Evolutionary conservation across 148 eudicot genomes (phyloP), one percentile per base, ranked within the genome.

Genomic region (Pharnaceum exiguum): DNA sequence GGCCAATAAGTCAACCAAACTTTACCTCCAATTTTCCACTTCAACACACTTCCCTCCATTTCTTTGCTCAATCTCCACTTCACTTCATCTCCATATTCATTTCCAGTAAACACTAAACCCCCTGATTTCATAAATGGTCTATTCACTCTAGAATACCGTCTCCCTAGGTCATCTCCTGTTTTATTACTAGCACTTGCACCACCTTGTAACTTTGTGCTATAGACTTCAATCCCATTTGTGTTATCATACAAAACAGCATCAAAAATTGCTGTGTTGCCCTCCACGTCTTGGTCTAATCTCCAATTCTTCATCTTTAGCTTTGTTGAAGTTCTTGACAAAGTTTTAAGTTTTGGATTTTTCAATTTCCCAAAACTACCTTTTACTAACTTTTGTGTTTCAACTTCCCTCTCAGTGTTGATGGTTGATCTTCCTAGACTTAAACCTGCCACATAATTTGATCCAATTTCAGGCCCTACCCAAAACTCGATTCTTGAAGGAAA

Each of bases 1-100:
- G 98, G 98, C 81, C 78, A 81, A 74, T 91, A 91, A 62, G 70
- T 91, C 44, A 91, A 17, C 96, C 98, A 91, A 50, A 83, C 48
- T 55, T 76, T 68, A 9, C 84, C 82, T 24, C 96, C 96, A 24
- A 88, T 67, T 60, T 88, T 79, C 98, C 98, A 93, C 63, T 78
- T 93, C 76, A 93, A 65, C 68, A 88, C 90, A 76, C 95, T 83
- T 47, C 96, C 96, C 54, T 93, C 96, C 96, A 85, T 85, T 29
- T 85, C 95, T 48, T 77, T 87, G 60, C 71, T 73, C 67, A 91
- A 29, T 58, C 96, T 80, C 97, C 97, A 91, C 40, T 68, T 82
- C 13, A 85, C 87, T 13, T 75, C 82, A 35, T 76, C 87, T 13
- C 82, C 82, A 46, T 66, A 76, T 56, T 83, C 90, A 8, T 73